Conservation (phyloP, 2,329 filamentous ascomycete genomes). For the Exophiala xenobiotica region DNA sequence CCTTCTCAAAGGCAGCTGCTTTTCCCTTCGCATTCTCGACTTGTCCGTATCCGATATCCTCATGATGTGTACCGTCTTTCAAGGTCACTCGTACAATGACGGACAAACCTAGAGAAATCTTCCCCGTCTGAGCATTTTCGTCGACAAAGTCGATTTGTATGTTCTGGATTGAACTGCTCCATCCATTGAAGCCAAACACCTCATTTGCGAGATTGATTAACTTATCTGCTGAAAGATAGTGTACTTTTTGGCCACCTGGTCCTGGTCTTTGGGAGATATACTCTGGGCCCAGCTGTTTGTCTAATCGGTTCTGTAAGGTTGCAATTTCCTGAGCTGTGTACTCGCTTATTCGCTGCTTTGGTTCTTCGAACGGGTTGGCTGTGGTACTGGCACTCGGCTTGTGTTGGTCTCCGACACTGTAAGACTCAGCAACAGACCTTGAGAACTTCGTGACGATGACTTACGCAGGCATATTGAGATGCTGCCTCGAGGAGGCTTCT, state of each 20-base stretch:
- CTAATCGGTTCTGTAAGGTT: constrained; percentile 78
- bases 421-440: background rate
- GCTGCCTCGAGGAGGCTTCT: background rate
- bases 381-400: constrained; percentile 32
- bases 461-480: constrained; percentile 10
- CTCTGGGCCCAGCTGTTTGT: constrained; percentile 93
- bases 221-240: constrained; percentile 95
- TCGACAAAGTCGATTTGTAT: constrained; percentile 94
- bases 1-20: constrained; percentile 94
- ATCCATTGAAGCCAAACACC: constrained; percentile 95
- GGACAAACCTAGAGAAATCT: constrained; percentile 80
- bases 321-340: constrained; percentile 92
- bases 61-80: constrained; percentile 91
- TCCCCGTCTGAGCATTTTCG: constrained; percentile 73
- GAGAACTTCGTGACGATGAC: background rate
- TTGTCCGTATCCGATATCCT: constrained; percentile 95
- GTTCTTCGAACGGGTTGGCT: constrained; percentile 78
- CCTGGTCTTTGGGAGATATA: constrained; percentile 87
- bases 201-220: constrained; percentile 93
- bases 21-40: constrained; percentile 97
- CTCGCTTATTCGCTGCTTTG: constrained; percentile 64
- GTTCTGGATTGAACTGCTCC: constrained; percentile 93
- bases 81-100: constrained; percentile 89
- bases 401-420: constrained; percentile 32
- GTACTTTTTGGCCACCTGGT: constrained; percentile 79